Percentiles rank a stretch among this genome's conserved stretches.
Evolutionary conservation across 208 protist species (phyloP).

Genomic region (Leishmania martiniquensis): DNA sequence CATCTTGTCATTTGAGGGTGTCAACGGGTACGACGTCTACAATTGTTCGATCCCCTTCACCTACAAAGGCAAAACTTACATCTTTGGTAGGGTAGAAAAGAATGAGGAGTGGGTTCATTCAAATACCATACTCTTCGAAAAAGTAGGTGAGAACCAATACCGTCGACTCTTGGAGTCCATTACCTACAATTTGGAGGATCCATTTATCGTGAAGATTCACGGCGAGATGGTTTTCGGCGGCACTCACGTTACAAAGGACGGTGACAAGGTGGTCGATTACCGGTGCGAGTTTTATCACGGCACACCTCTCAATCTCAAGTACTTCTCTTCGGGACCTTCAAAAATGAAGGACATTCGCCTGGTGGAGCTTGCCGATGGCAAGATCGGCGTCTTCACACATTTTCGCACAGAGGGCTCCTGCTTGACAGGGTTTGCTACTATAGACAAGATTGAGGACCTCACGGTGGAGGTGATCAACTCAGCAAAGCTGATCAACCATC

Average conservation of each 20-base stretch:
- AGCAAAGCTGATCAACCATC: constrained; percentile 56
- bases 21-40: constrained; percentile 60
- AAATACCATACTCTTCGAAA: constrained; percentile 49
- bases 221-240: constrained; percentile 65
- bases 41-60: constrained; percentile 68
- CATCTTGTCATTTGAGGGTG: constrained; percentile 42
- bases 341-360: constrained; percentile 69
- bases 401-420: constrained; percentile 50
- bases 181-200: constrained; percentile 58
- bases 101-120: constrained; percentile 58
- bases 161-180: constrained; percentile 27
- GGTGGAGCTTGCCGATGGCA: constrained; percentile 47
- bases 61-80: constrained; percentile 56
- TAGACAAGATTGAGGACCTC: constrained; percentile 52
- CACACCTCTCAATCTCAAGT: constrained; percentile 39
- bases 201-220: constrained; percentile 64
- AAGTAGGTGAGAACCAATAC: constrained; percentile 47
- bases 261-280: constrained; percentile 46
- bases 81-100: constrained; percentile 64
- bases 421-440: constrained; percentile 59
- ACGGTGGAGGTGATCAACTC: constrained; percentile 55
- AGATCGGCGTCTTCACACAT: constrained; percentile 65
- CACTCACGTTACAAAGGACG: constrained; percentile 52
- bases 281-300: constrained; percentile 66
- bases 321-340: constrained; percentile 51